A percentile compares a stretch with the other conserved stretches of the same genome.
Conservation (phyloP, 202 grass and related monocot species). For the Cymbopogon flexuosus region DNA sequence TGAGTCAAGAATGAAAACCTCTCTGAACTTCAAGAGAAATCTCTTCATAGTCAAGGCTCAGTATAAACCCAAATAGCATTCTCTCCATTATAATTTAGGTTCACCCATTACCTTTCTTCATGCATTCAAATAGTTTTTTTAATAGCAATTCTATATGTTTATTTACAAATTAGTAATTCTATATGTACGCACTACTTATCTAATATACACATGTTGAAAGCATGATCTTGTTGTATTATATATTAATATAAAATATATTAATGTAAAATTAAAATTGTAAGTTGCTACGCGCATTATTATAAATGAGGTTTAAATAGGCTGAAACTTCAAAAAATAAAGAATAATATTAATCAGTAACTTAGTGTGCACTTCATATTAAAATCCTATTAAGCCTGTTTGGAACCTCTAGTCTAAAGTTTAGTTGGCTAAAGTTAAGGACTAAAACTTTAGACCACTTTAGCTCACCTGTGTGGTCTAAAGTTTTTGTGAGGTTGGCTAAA, state of each 20-base stretch:
- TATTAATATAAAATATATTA: conserved; percentile 7
- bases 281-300: neutral
- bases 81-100: neutral
- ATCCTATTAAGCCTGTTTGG: neutral
- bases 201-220: neutral
- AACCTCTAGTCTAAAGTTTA: too few species aligned
- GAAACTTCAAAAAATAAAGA: neutral
- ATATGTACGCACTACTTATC: neutral
- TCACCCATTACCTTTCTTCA: neutral
- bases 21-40: neutral
- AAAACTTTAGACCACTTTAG: too few species aligned
- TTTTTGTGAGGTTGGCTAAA: too few species aligned
- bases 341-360: neutral
- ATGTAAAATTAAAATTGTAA: conserved; percentile 12
- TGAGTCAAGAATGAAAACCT: neutral
- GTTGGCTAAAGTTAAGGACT: too few species aligned
- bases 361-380: neutral
- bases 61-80: neutral
- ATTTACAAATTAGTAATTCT: neutral
- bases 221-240: neutral
- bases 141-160: neutral
- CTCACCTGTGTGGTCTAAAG: too few species aligned
- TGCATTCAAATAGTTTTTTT: neutral
- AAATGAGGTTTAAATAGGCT: neutral
- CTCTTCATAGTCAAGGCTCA: neutral